A percentile compares a stretch with the other conserved stretches of the same genome.
phyloP scores from a whole-genome alignment of 225 moss, liverwort and hornwort genomes.

The Pseudoscleropodium purum region DNA sequence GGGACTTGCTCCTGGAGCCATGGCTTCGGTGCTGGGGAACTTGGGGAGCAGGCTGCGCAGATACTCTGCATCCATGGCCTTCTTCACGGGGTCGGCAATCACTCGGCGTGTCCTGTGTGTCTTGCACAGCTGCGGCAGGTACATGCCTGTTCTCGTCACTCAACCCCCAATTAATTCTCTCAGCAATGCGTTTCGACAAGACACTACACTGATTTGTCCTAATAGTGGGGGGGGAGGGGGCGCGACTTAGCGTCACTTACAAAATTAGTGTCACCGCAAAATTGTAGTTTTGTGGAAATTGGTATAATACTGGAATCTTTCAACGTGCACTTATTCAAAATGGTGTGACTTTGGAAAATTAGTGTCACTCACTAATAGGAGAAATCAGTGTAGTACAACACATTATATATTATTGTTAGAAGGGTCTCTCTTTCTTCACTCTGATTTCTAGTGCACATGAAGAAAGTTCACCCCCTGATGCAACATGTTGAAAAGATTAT shows the following conservation, averaged over 20 bases:
- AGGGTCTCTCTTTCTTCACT: not conserved
- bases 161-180: not conserved
- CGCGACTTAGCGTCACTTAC: not conserved
- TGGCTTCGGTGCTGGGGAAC: not conserved
- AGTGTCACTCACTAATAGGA: not conserved
- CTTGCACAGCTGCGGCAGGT: slow-evolving; percentile 70
- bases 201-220: not conserved
- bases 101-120: slow-evolving; percentile 45
- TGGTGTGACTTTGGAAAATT: not conserved
- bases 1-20: slow-evolving; percentile 8
- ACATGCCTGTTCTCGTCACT: slow-evolving; percentile 53
- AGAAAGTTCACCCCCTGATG: not conserved
- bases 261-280: not conserved
- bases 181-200: not conserved
- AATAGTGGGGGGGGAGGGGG: not conserved
- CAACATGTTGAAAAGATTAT: not conserved
- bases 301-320: not conserved
- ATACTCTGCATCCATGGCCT: slow-evolving; percentile 34
- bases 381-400: not conserved
- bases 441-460: not conserved
- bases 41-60: slow-evolving; percentile 6
- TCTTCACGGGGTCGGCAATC: slow-evolving; percentile 56
- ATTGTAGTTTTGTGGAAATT: not conserved
- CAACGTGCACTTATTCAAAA: not conserved
- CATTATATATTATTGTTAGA: not conserved